These are phyloP conservation scores for Scheffersomyces ergatensis DNA, from an alignment of 805 yeast genomes.

Conservation along the genomic window DNA sequence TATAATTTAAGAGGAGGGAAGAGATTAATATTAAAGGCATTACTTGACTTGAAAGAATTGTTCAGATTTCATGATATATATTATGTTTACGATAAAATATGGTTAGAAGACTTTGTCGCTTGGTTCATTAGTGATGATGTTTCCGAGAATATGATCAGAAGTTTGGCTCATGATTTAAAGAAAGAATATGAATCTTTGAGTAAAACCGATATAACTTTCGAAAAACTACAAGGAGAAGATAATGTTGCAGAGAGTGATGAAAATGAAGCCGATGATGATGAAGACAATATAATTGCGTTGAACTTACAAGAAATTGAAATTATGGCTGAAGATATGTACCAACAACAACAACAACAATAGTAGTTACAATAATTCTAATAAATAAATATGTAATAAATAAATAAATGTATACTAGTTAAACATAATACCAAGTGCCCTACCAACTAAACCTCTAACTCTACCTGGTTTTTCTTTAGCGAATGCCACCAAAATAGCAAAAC, in stretches of 20 bases:
- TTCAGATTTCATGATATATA: slow-evolving; percentile 83
- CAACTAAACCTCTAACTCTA: slow-evolving; percentile 30
- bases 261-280: slow-evolving; percentile 9
- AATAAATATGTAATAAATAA: slow-evolving; percentile 1
- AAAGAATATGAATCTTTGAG: slow-evolving; percentile 36
- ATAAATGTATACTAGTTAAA: slow-evolving; percentile 1
- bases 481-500: slow-evolving; percentile 30
- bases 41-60: slow-evolving; percentile 64
- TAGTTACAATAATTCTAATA: not conserved
- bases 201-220: slow-evolving; percentile 54
- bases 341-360: slow-evolving; percentile 6
- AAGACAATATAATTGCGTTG: slow-evolving; percentile 40
- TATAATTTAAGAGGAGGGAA: slow-evolving; percentile 66
- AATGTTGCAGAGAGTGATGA: slow-evolving; percentile 13
- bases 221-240: slow-evolving; percentile 35
- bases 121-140: slow-evolving; percentile 69
- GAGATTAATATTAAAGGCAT: slow-evolving; percentile 54
- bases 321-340: slow-evolving; percentile 46
- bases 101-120: slow-evolving; percentile 72
- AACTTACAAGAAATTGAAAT: slow-evolving; percentile 56
- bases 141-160: slow-evolving; percentile 55
- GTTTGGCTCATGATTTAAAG: slow-evolving; percentile 64
- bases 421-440: slow-evolving; percentile 11
- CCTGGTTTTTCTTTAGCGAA: slow-evolving; percentile 20
- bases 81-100: slow-evolving; percentile 75